Base-by-base conservation (phyloP, 305 asterid genomes). In the Coffea humblotiana region DNA sequence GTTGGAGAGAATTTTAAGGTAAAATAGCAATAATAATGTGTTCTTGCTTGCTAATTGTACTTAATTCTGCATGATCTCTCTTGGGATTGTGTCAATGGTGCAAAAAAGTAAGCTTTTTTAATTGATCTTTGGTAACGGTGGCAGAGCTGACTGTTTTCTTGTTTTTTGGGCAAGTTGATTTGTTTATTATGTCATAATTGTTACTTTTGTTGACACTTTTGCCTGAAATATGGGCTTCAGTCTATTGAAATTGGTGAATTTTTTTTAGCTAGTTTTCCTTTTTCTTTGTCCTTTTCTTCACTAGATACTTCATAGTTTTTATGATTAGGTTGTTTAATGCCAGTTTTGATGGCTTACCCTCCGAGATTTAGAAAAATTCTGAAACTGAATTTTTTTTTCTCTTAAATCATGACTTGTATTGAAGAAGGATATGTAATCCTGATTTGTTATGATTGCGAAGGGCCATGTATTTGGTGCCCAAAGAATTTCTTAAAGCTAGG, bases 1-100 rank as follows among this genome's bases (percentile, higher is more conserved):
- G 76, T 75, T 82, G 89, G 82, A 85, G 79, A 82, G 45, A 84
- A 77, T 76, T 78, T 69, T 49, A 85, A 85, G 90, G 92, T 89
- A 80, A 72, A 29, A 47, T 47, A 47, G 47, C 15, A 16, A 77
- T 64, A 77, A 64, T 80, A 61, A 72, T 68, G 56, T 78, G 0
- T 63, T 10, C 18, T 78, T 83, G 78, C 67, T 40, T 52, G 80
- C 23, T 29, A 70, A 43, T 81, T 85, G 70, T 63, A 63, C 12
- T 74, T 81, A 75, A 77, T 82, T 83, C 79, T 71, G 65, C 78
- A 65, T 67, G 79, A 85, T 84, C 79, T 77, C 60, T 89, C 87
- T 87, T 87, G 90, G 92, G 91, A 84, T 89, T 85, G 74, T 74
- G 47, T 70, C 8, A 45, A 66, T 72, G 54, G 0, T 21, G 40